These are phyloP conservation scores for Anethum foeniculum DNA, from an alignment of 140 eudicot genomes.

Conservation along the genomic window DNA sequence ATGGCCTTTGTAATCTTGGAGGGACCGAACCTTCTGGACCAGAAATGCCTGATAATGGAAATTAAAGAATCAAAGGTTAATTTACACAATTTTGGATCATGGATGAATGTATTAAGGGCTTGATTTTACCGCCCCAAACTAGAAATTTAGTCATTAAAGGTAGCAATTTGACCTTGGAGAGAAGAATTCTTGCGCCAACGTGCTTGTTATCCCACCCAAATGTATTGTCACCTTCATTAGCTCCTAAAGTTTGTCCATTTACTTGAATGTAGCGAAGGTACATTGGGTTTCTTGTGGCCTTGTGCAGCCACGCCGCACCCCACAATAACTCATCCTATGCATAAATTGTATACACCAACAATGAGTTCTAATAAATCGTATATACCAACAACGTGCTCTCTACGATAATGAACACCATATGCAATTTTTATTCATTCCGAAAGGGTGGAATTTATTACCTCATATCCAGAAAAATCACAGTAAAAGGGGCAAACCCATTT, in stretches of 20 bases:
- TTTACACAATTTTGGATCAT: background rate
- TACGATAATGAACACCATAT: background rate
- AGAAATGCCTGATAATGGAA: slow-evolving; percentile 61
- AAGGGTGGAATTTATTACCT: slow-evolving; percentile 32
- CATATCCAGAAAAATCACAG: slow-evolving; percentile 72
- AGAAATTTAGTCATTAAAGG: background rate
- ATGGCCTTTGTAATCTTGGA: slow-evolving; percentile 92
- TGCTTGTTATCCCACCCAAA: slow-evolving; percentile 99
- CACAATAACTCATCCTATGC: slow-evolving; percentile 80
- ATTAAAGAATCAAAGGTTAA: background rate
- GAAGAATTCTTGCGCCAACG: slow-evolving; percentile 93
- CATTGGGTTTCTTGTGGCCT: slow-evolving; percentile 73
- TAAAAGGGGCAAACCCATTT: slow-evolving; percentile 70
- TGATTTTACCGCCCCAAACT: background rate
- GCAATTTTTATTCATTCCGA: background rate
- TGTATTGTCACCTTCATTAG: slow-evolving; percentile 74
- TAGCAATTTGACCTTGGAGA: slow-evolving; percentile 63
- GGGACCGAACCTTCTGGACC: slow-evolving; percentile 74
- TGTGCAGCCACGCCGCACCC: slow-evolving; percentile 99
- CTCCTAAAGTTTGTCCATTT: slow-evolving; percentile 84
- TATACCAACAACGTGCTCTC: background rate
- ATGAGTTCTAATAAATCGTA: background rate
- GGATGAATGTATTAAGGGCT: background rate
- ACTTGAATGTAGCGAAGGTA: slow-evolving; percentile 69
- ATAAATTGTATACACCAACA: background rate